Base-by-base conservation (phyloP, 2,329 filamentous ascomycete genomes). In the Penicillium crustosum region DNA sequence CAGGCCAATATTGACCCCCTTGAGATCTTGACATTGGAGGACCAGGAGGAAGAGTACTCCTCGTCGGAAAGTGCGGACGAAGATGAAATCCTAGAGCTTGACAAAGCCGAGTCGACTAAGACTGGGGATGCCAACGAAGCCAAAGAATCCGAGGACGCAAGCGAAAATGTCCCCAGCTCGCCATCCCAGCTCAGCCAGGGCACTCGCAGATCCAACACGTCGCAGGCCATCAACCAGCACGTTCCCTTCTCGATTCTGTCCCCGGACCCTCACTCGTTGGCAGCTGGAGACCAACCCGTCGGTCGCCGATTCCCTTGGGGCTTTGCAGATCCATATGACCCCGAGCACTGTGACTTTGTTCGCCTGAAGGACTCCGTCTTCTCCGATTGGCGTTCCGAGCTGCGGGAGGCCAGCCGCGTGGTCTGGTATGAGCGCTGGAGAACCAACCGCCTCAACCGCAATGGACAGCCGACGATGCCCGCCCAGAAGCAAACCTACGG, bases 351-450 rank as follows among this genome's bases (percentile, higher is more conserved):
- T 77, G 94, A 99, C 76, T 99, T 97, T 74, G 81, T 89, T 55
- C 88, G 89, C 61, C 83, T 99, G 65, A 94, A 94, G 77, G 93
- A 97, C 59, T 88, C 89, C 8, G 90, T 99, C 33, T 99, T 99
- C 75, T 87, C 82, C 64, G 93, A 97, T 70, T 99, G 94, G 94
- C 89, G 93, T 50, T 84, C 84, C 43, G 94, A 99, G 72, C 81
- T 99, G 59, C 89, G 93, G 60, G 91, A 96, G 74, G 89, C 91
- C 52, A 96, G 91, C 74, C 86, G 91, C 55, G 92, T 96, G 71
- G 85, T 92, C 67, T 97, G 92, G 91, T 97, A 97, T 68, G 93
- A 97, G 76, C 88, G 90, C 68, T 97, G 93, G 94, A 87, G 94
- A 76, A 97, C 85, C 45, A 77, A 73, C 66, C 74, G 75, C 15